Evolutionary conservation across 306 rosid species (phyloP), one percentile per base, ranked within the genome.

Genomic region (Purshia tridentata): DNA sequence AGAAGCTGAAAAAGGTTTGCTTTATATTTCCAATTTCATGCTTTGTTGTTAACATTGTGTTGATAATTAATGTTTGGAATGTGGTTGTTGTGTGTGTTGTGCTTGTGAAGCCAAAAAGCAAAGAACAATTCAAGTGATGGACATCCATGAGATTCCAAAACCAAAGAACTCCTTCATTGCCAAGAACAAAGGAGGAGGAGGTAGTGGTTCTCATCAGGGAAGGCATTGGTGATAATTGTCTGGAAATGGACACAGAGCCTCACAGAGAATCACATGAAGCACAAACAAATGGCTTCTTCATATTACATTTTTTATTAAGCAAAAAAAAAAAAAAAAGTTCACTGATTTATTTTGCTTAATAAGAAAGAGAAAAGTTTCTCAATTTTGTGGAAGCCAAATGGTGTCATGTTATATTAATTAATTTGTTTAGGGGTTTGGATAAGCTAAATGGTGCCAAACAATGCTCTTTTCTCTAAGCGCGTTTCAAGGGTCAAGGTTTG

Each of bases 81-180:
- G 68, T 80, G 63, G 18, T 53, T 78, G 54, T 78, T 81, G 19
- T 78, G 73, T 65, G 12, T 73, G 40, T 76, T n/a, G 72, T 57
- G 4, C n/a, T 53, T 44, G 71, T 87, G 84, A 87, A 95, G 99
- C 99, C 37, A 95, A 95, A 86, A 91, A 52, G 92, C 98, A 95
- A 84, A 90, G 99, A 83, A 95, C 96, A 22, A 90, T 95, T 80
- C 99, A 95, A 80, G 99, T 95, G 85, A 95, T 95, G 99, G 99
- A 87, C 85, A 88, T 95, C 80, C 97, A 91, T 42, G 99, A 95
- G 10, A 73, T 95, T 45, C 99, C 99, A 65, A 95, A 92, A 84
- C 87, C 96, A 70, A 95, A 94, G 91, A 95, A 90, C 75, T 50
- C 84, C 81, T 95, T 88, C 88, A 90, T 91, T 77, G 83, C 87